Evolutionary conservation across 345 rosid species (phyloP).

Genomic region (Limnanthes douglasii): DNA sequence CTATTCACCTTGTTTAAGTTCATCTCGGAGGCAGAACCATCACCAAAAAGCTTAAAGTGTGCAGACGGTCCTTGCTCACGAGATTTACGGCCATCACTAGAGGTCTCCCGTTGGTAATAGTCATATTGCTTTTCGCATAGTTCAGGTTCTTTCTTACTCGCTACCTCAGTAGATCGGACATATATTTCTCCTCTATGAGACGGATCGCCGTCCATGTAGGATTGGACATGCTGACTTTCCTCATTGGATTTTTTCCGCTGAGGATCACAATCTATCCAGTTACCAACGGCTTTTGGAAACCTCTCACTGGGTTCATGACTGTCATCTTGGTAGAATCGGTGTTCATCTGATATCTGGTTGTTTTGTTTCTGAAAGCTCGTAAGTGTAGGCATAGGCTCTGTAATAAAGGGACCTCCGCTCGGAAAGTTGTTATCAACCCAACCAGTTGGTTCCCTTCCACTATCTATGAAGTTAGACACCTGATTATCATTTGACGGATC

Average conservation of each 20-base stretch:
- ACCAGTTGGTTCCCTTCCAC: conserved; percentile 24
- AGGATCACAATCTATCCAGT: conserved; percentile 21
- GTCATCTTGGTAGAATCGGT: conserved; percentile 10
- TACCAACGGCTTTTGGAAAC: conserved; percentile 12
- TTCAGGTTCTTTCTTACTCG: conserved; percentile 11
- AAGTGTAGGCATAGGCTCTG: conserved; percentile 17
- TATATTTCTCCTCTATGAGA: too few relatives aligned
- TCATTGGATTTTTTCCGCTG: conserved; percentile 18
- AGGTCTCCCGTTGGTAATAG: conserved; percentile 11
- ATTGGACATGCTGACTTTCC: conserved; percentile 15
- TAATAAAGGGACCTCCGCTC: conserved; percentile 16
- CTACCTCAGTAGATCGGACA: too few relatives aligned
- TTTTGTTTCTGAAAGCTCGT: conserved; percentile 27
- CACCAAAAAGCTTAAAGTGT: conserved; percentile 12
- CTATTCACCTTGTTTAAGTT: conserved; percentile 14
- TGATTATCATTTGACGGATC: conserved; percentile 22
- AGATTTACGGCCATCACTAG: conserved; percentile 10
- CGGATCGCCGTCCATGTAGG: too few relatives aligned
- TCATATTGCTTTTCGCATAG: conserved; percentile 8
- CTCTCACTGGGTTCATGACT: conserved; percentile 15
- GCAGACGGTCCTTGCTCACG: conserved; percentile 12
- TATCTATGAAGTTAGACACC: conserved; percentile 16
- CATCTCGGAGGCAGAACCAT: conserved; percentile 7
- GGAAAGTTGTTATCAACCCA: conserved; percentile 31
- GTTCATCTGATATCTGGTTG: too few relatives aligned